Base-by-base conservation (phyloP, 1,284 basidiomycete species). In the Fistulinella cinereoalba region DNA sequence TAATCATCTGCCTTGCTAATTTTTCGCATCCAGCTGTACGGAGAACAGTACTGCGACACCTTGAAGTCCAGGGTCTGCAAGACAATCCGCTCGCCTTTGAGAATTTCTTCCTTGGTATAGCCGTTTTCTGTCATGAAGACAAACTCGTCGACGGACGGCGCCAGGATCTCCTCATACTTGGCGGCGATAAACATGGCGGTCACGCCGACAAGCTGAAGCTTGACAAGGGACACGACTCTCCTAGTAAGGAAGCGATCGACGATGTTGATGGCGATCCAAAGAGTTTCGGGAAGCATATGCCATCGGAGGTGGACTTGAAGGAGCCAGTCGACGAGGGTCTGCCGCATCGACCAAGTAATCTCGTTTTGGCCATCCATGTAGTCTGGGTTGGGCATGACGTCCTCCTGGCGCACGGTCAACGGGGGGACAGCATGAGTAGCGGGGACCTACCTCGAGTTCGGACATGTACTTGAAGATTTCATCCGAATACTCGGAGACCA, bases 1-100 rank as follows among this genome's bases (percentile, higher is more conserved):
- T 99, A 99, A 70, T 97, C 92, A 72, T 99, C 97, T 23, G 97
- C 97, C 70, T 96, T 97, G 75, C 92, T 96, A 69, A 99, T 99
- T 61, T 88, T 87, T 55, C 97, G 85, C 75, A 99, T 94, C 97
- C 97, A 99, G 65, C 91, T 95, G 74, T 99, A 99, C 2, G 97
- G 97, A 39, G 96, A 97, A 73, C 97, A 99, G 73, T 99, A 99
- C 48, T 93, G 85, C 47, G 95, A 98, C 64, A 99, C 68, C 68
- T 88, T 87, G 74, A 98, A 99, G 55, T 97, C 92, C 49, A 99
- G 82, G 33, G 92, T 93, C 70, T 90, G 85, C 48, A 97, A 75
- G 61, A 99, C 86, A 65, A 99, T 98, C 39, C 92, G 85, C 70
- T 98, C 96, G 65, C 96, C 96, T 71, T 97, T 97, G 54, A 99